These are phyloP conservation scores for Daedaleopsis nitida DNA, from an alignment of 768 basidiomycete genomes.

Conservation along the genomic window DNA sequence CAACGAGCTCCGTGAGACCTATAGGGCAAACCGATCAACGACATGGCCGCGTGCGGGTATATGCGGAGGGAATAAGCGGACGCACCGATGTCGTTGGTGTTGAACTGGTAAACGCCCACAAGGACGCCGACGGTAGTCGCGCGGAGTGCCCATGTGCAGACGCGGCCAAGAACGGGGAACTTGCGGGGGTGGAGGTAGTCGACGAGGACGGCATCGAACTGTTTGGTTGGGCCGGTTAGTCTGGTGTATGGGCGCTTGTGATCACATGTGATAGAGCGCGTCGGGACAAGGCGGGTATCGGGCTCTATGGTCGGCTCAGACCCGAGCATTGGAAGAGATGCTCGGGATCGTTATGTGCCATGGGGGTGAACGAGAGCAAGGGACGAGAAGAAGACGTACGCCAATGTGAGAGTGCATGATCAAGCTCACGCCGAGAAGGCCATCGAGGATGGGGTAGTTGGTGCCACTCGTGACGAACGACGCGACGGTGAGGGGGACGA, in stretches of 20 bases:
- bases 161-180: conserved; percentile 78
- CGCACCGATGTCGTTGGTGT: conserved; percentile 97
- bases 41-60: neutral
- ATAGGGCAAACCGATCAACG: conserved; percentile 23
- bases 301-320: neutral
- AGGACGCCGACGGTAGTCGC: conserved; percentile 77
- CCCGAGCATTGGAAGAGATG: neutral
- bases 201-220: conserved; percentile 78
- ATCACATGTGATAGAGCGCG: conserved; percentile 7
- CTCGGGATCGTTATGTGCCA: no score
- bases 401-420: conserved; percentile 97
- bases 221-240: conserved; percentile 9
- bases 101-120: conserved; percentile 95
- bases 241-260: neutral
- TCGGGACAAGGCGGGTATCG: neutral
- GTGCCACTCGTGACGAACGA: conserved; percentile 80
- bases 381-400: conserved; percentile 46
- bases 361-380: neutral
- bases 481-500: conserved; percentile 87
- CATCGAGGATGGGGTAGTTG: conserved; percentile 86
- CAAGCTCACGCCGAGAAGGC: conserved; percentile 81
- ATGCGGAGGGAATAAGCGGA: conserved; percentile 17
- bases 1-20: conserved; percentile 88
- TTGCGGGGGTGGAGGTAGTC: conserved; percentile 96
- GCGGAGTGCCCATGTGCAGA: conserved; percentile 76